Conservation (phyloP, 2,329 filamentous ascomycete species). For the Fulvia fulva region DNA sequence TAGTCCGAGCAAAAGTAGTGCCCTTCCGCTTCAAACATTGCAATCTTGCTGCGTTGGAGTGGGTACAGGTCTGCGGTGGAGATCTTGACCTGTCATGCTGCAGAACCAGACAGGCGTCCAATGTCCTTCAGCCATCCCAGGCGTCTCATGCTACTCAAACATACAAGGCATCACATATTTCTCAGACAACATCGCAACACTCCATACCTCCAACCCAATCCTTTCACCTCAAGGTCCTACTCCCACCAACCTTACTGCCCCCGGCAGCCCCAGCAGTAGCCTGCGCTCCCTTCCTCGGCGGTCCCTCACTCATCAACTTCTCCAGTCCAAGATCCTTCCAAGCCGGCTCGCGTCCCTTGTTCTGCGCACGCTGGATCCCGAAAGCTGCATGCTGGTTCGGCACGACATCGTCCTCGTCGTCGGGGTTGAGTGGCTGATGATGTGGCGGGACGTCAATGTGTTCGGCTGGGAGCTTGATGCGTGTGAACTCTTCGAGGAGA, state of each 20-base stretch:
- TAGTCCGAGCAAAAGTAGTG: no score
- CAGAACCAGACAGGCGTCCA: no score
- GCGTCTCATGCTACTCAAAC: no score
- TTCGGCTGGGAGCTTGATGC: constrained; percentile 49
- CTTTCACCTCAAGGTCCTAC: constrained; percentile 12
- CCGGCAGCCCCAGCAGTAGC: constrained; percentile 16
- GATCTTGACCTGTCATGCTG: no score
- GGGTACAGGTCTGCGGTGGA: no score
- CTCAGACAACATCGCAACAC: not conserved
- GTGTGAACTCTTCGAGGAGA: constrained; percentile 62
- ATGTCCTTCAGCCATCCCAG: no score
- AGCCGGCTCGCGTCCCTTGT: constrained; percentile 64
- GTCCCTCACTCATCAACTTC: constrained; percentile 64
- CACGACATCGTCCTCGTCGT: constrained; percentile 82
- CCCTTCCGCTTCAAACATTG: no score
- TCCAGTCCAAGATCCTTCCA: constrained; percentile 78
- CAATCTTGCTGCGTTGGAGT: no score
- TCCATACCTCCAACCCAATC: not conserved
- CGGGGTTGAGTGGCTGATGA: constrained; percentile 77
- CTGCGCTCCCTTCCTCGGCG: constrained; percentile 33
- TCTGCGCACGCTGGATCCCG: constrained; percentile 76
- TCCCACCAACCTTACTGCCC: constrained; percentile 3
- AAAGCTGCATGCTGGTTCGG: constrained; percentile 86
- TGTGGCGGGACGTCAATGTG: constrained; percentile 78
- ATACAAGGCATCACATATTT: not conserved